Conservation (phyloP, 1,139 yeast genomes). For the Starmera stellimalicola region DNA sequence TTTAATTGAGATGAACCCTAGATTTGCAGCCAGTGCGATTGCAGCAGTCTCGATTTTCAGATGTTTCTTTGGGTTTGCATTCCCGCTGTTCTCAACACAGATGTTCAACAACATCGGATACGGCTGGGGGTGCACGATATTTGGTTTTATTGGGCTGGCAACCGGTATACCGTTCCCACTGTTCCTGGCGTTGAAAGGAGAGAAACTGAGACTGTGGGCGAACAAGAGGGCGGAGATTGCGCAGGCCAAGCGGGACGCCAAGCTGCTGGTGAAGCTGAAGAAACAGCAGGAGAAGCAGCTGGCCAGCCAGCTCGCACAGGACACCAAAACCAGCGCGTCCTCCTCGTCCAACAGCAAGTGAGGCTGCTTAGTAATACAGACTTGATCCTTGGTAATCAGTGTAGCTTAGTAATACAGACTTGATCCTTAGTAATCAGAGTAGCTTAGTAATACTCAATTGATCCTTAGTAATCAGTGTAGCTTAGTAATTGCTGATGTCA, state of each 20-base stretch:
- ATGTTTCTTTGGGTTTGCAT: slow-evolving; percentile 46
- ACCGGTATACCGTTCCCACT: slow-evolving; percentile 60
- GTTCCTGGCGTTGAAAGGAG: slow-evolving; percentile 47
- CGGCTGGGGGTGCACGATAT: slow-evolving; percentile 61
- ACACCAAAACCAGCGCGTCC: too few species aligned
- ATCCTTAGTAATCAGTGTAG: too few species aligned
- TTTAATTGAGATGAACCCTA: slow-evolving; percentile 55
- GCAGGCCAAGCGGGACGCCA: slow-evolving; percentile 34
- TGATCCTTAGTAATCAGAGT: too few species aligned
- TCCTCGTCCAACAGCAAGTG: too few species aligned
- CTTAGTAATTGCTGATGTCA: too few species aligned
- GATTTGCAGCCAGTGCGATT: slow-evolving; percentile 49
- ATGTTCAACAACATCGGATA: slow-evolving; percentile 39
- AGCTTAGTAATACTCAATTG: too few species aligned
- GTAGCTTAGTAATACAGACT: too few species aligned
- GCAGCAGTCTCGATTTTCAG: slow-evolving; percentile 59
- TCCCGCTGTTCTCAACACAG: slow-evolving; percentile 38
- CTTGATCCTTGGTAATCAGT: too few species aligned
- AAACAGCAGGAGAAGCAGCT: slow-evolving; percentile 1
- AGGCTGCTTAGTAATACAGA: too few species aligned
- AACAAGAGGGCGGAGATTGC: slow-evolving; percentile 32
- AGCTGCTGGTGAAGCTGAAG: slow-evolving; percentile 23
- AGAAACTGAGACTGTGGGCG: slow-evolving; percentile 45
- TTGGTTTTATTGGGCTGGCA: slow-evolving; percentile 43
- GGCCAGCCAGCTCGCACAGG: not conserved